Conservation (phyloP, 495 filamentous ascomycete species). For the Chaetomium fimeti region DNA sequence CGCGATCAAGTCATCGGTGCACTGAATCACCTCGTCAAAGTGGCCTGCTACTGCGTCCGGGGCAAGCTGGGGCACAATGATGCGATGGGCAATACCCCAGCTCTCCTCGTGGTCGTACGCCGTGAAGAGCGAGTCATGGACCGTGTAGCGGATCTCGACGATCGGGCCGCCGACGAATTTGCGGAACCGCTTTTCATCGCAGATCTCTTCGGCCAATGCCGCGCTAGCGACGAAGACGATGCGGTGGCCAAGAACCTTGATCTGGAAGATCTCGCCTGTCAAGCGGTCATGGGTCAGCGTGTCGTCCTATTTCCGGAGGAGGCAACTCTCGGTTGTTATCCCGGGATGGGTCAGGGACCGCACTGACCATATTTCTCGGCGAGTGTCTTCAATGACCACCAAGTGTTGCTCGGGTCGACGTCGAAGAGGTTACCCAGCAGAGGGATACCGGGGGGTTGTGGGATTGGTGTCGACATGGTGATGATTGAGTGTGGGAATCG, state of each 20-base stretch:
- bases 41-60: conserved; percentile 58
- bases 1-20: conserved; percentile 61
- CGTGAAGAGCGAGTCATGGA: conserved; percentile 67
- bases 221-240: conserved; percentile 51
- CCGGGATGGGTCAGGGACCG: not conserved
- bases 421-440: conserved; percentile 67
- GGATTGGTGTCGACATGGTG: conserved; percentile 53
- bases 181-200: conserved; percentile 65
- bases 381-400: conserved; percentile 60
- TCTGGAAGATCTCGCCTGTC: conserved; percentile 66
- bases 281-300: not conserved
- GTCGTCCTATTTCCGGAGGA: no score
- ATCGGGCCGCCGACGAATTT: conserved; percentile 59
- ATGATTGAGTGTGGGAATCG: not conserved
- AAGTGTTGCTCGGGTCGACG: conserved; percentile 59
- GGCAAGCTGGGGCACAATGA: conserved; percentile 65
- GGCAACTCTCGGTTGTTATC: no score
- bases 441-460: conserved; percentile 64
- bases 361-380: conserved; percentile 61
- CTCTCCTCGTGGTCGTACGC: conserved; percentile 61
- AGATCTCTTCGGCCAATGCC: conserved; percentile 62
- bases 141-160: conserved; percentile 56
- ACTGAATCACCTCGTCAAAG: conserved; percentile 67
- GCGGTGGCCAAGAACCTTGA: conserved; percentile 49
- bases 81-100: conserved; percentile 71